These are phyloP conservation scores for Neltuma alba DNA, from an alignment of 306 rosid species.

Conservation along the genomic window DNA sequence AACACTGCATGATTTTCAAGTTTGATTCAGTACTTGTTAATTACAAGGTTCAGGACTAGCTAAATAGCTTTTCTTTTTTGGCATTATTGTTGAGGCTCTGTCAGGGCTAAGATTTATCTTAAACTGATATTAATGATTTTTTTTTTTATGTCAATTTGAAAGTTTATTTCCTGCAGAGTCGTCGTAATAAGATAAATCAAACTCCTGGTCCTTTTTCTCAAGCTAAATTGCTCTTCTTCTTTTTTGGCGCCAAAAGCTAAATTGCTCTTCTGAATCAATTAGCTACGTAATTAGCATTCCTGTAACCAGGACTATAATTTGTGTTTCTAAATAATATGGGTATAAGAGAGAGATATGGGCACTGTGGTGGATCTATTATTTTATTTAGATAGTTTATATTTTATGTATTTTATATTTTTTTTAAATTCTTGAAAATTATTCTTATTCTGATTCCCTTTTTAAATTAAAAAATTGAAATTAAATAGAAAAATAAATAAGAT, in stretches of 20 bases:
- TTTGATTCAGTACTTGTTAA: slow-evolving; percentile 37
- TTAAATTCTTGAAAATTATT: background rate
- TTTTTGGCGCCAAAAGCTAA: too few species aligned
- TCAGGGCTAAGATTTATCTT: background rate
- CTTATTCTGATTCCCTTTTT: background rate
- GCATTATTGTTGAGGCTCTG: background rate
- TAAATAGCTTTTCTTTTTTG: background rate
- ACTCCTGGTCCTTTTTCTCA: too few species aligned
- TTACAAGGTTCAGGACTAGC: slow-evolving; percentile 25
- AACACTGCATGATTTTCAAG: slow-evolving; percentile 46
- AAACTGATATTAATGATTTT: background rate
- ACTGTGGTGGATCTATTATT: background rate
- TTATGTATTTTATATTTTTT: background rate
- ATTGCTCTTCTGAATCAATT: too few species aligned
- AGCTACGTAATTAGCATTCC: background rate
- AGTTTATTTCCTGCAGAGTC: background rate
- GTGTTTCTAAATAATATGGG: background rate
- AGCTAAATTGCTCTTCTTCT: too few species aligned
- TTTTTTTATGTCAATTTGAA: background rate
- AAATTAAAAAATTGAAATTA: background rate
- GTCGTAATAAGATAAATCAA: background rate
- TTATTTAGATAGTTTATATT: background rate
- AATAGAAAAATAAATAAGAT: background rate
- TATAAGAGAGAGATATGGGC: background rate
- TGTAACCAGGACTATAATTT: background rate